phyloP scores from a whole-genome alignment of 2,329 filamentous ascomycete species.

The Mariannaea elegans region DNA sequence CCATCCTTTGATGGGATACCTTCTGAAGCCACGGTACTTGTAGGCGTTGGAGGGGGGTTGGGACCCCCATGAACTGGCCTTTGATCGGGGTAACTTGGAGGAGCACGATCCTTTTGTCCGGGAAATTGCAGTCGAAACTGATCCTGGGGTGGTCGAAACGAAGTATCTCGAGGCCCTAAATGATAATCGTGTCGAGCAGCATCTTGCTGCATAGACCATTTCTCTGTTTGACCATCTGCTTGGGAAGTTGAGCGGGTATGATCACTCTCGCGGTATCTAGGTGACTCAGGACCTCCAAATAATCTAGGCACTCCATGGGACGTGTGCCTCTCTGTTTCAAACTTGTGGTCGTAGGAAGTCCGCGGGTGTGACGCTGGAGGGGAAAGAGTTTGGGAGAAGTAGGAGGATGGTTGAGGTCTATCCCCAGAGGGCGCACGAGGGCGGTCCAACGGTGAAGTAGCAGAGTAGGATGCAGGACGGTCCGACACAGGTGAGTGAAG shows the following conservation, averaged over 20 bases:
- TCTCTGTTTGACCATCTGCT: constrained; percentile 48
- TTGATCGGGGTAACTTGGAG: constrained; percentile 40
- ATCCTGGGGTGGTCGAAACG: constrained; percentile 46
- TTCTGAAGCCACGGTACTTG: constrained; percentile 49
- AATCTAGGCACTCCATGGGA: constrained; percentile 42
- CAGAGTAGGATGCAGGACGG: constrained; percentile 52
- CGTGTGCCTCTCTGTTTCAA: constrained; percentile 52
- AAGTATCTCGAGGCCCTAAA: constrained; percentile 51
- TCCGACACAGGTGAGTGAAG: constrained; percentile 58
- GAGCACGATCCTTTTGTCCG: constrained; percentile 44
- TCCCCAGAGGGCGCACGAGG: constrained; percentile 53
- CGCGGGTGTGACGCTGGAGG: constrained; percentile 54
- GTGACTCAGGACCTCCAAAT: constrained; percentile 56
- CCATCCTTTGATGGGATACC: constrained; percentile 64
- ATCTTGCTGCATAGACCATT: constrained; percentile 51
- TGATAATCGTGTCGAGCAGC: constrained; percentile 55
- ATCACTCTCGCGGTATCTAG: constrained; percentile 52
- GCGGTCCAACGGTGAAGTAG: constrained; percentile 58
- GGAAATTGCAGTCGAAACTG: constrained; percentile 49
- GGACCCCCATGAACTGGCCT: constrained; percentile 33
- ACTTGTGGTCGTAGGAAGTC: constrained; percentile 56
- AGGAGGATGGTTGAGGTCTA: constrained; percentile 53
- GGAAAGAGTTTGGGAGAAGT: constrained; percentile 54
- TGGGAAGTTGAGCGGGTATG: constrained; percentile 46
- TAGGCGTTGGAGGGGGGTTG: constrained; percentile 41